Percentiles rank a stretch among this genome's conserved stretches.
Conservation (phyloP, 225 moss, liverwort and hornwort genomes). For the Neckera pumila region DNA sequence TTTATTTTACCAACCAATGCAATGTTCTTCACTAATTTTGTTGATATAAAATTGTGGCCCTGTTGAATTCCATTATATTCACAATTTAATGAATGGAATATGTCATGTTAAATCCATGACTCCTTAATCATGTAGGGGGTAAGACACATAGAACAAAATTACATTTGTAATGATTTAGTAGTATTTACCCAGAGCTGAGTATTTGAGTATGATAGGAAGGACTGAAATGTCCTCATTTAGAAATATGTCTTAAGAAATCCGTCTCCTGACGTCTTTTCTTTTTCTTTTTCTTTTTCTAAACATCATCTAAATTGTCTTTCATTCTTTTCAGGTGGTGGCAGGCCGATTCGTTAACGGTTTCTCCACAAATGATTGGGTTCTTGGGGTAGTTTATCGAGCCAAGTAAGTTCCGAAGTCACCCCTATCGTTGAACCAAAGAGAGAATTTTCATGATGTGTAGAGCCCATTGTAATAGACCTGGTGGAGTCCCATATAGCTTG, state of each 20-base stretch:
- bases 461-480: not conserved
- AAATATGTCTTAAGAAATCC: not conserved
- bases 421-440: not conserved
- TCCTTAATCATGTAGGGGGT: not conserved
- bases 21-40: not conserved
- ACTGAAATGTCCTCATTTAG: not conserved
- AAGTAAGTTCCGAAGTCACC: constrained; percentile 24
- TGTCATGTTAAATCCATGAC: not conserved
- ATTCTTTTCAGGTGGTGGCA: constrained; percentile 60
- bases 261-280: not conserved
- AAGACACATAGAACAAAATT: not conserved
- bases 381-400: constrained; percentile 80
- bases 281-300: not conserved
- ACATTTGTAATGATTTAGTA: not conserved
- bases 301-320: not conserved
- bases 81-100: not conserved
- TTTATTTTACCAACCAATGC: too few species aligned
- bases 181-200: not conserved
- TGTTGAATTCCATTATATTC: not conserved
- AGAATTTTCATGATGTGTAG: not conserved
- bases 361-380: constrained; percentile 92
- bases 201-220: not conserved
- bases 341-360: constrained; percentile 87
- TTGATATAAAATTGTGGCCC: not conserved
- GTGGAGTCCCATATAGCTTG: not conserved